Evolutionary conservation across 306 rosid species (phyloP).

Genomic region (Aeschynomene evenia): DNA sequence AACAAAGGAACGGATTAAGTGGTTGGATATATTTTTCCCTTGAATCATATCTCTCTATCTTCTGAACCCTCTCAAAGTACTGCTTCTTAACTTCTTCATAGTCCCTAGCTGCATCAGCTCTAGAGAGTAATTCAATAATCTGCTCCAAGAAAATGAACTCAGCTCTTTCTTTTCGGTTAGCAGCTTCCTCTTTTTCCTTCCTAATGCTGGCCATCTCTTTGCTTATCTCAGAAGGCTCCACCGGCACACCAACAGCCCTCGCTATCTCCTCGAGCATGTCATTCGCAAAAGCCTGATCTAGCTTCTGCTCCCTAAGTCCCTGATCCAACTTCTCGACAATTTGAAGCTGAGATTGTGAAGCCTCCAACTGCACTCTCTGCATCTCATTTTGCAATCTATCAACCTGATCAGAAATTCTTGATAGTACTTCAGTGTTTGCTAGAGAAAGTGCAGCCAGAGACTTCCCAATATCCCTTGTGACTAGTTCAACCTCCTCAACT

Average conservation of each 20-base stretch:
- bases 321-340: constrained; percentile 64
- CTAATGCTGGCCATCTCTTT: constrained; percentile 73
- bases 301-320: constrained; percentile 66
- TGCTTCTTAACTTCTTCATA: constrained; percentile 69
- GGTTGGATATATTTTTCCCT: constrained; percentile 60
- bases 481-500: constrained; percentile 70
- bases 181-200: constrained; percentile 81
- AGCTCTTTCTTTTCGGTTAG: constrained; percentile 61
- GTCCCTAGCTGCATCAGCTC: constrained; percentile 87
- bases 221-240: constrained; percentile 77
- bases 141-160: constrained; percentile 69
- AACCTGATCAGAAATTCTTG: constrained; percentile 75
- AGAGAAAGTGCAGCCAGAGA: constrained; percentile 60
- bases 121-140: constrained; percentile 75
- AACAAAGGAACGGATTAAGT: constrained; percentile 59
- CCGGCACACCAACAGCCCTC: constrained; percentile 77
- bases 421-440: constrained; percentile 61
- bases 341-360: constrained; percentile 60
- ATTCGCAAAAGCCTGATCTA: constrained; percentile 76
- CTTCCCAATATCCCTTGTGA: constrained; percentile 70
- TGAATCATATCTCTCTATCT: constrained; percentile 53
- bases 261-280: constrained; percentile 69
- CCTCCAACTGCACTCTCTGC: constrained; percentile 84
- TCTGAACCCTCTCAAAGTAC: constrained; percentile 60
- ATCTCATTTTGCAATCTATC: constrained; percentile 64